These are phyloP conservation scores for Lithospermum erythrorhizon DNA, from an alignment of 257 asterid species.

Conservation along the genomic window DNA sequence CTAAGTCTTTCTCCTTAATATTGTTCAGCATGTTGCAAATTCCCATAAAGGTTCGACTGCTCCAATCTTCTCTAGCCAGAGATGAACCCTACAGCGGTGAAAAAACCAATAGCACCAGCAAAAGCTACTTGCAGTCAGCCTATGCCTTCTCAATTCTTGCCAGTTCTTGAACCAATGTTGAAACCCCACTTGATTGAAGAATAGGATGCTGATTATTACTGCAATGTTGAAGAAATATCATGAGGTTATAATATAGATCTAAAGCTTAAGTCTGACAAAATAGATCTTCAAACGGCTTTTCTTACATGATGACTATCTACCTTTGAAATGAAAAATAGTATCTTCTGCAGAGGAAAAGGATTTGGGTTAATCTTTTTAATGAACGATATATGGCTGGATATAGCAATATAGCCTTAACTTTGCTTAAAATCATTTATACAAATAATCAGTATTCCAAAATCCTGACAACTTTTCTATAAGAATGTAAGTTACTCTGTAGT, in stretches of 20 bases:
- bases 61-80: slow-evolving; percentile 87
- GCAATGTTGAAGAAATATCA: slow-evolving; percentile 10
- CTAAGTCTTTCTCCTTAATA: slow-evolving; percentile 63
- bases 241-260: slow-evolving; percentile 20
- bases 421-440: too few species aligned
- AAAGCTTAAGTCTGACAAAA: slow-evolving; percentile 11
- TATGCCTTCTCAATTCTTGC: slow-evolving; percentile 66
- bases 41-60: slow-evolving; percentile 62
- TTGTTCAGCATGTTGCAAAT: slow-evolving; percentile 69
- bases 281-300: slow-evolving; percentile 13
- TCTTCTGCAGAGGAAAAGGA: slow-evolving; percentile 23
- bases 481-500: too few species aligned
- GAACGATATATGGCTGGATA: neutral
- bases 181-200: slow-evolving; percentile 26
- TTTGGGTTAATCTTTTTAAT: neutral
- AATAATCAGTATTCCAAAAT: too few species aligned
- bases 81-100: slow-evolving; percentile 55
- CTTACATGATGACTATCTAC: slow-evolving; percentile 15
- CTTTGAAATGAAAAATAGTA: slow-evolving; percentile 18
- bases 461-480: too few species aligned
- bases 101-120: slow-evolving; percentile 63
- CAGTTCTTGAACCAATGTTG: slow-evolving; percentile 85
- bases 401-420: neutral
- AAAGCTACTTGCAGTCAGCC: slow-evolving; percentile 87
- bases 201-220: slow-evolving; percentile 21